Evolutionary conservation across 2,329 filamentous ascomycete species (phyloP).

Genomic region (Exophiala calicioides): DNA sequence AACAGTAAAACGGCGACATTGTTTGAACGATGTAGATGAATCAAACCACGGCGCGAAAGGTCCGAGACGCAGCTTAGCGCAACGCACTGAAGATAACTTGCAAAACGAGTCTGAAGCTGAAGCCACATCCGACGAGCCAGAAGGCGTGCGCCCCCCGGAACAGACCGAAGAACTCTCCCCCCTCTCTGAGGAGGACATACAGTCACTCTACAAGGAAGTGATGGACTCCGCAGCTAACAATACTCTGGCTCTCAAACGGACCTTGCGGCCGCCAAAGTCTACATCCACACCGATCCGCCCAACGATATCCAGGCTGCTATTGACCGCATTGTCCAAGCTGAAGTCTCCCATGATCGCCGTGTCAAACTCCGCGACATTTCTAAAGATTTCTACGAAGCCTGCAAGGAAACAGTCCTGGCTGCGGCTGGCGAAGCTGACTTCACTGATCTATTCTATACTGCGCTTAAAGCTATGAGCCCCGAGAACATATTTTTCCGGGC

Average conservation of each 20-base stretch:
- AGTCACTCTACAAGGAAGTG: background rate
- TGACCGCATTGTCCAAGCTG: slow-evolving; percentile 7
- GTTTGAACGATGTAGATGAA: slow-evolving; percentile 13
- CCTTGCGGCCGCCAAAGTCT: slow-evolving; percentile 4
- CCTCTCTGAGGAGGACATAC: background rate
- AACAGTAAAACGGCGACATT: slow-evolving; percentile 7
- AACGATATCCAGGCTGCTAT: slow-evolving; percentile 5
- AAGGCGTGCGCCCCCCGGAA: background rate
- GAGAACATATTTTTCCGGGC: slow-evolving; percentile 3
- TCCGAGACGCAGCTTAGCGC: slow-evolving; percentile 3
- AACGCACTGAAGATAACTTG: slow-evolving; percentile 2
- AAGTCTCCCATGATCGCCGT: slow-evolving; percentile 7
- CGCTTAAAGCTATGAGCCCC: slow-evolving; percentile 5
- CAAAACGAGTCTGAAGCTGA: background rate
- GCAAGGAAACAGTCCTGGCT: slow-evolving; percentile 1
- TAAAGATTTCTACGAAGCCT: background rate
- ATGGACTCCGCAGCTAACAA: background rate
- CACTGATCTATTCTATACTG: slow-evolving; percentile 2
- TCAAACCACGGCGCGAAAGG: slow-evolving; percentile 7
- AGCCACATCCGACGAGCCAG: background rate
- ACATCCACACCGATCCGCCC: slow-evolving; percentile 10
- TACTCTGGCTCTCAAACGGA: background rate
- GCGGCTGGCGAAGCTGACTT: slow-evolving; percentile 13
- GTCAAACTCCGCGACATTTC: slow-evolving; percentile 8
- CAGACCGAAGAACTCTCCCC: background rate